Evolutionary conservation across 2,329 filamentous ascomycete species (phyloP).

Genomic region (Penicillium sp.): DNA sequence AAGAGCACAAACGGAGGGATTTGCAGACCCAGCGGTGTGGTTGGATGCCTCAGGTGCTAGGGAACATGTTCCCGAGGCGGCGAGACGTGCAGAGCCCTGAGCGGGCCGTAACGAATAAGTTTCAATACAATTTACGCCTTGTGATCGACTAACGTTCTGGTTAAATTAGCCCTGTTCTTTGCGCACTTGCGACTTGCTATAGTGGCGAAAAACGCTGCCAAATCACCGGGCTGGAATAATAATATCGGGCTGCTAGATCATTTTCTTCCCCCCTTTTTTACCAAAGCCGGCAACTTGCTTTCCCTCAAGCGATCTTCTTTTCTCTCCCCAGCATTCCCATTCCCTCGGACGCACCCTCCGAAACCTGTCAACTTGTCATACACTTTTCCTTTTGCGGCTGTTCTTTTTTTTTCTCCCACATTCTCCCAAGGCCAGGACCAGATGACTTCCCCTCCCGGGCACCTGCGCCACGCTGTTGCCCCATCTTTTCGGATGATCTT

Average conservation of each 20-base stretch:
- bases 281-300: neutral
- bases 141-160: conserved; percentile 18
- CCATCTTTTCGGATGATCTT: conserved; percentile 17
- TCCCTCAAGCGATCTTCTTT: neutral
- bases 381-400: neutral
- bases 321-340: neutral
- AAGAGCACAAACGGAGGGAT: neutral
- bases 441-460: conserved; percentile 9
- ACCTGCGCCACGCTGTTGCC: conserved; percentile 16
- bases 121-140: conserved; percentile 14
- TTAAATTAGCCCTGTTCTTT: conserved; percentile 20
- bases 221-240: conserved; percentile 16
- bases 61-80: neutral
- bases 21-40: neutral
- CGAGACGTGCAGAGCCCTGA: neutral
- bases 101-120: conserved; percentile 14
- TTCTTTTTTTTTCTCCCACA: neutral
- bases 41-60: neutral
- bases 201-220: conserved; percentile 22
- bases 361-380: neutral
- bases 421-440: neutral
- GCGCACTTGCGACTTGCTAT: conserved; percentile 15
- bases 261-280: conserved; percentile 9
- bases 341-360: neutral
- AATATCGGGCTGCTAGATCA: conserved; percentile 12